Conservation (phyloP, 345 rosid species). For the thale cress (Arabidopsis thaliana) region TAIR10.1 NC_003071.7:983001-983500, state of each 20-base stretch:
- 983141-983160: constrained; percentile 57
- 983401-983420: constrained; percentile 43
- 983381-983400: constrained; percentile 43
- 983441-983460: constrained; percentile 35
- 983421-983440: constrained; percentile 33
- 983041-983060: constrained; percentile 56
- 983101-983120: constrained; percentile 46
- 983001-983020: background rate
- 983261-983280: constrained; percentile 5
- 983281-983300: background rate
- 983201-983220: constrained; percentile 71
- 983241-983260: constrained; percentile 58
- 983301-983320: background rate
- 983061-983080: constrained; percentile 68
- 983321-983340: constrained; percentile 44
- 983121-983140: constrained; percentile 56
- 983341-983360: constrained; percentile 30
- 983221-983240: constrained; percentile 71
- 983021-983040: background rate
- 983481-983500: constrained; percentile 10
- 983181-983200: constrained; percentile 63
- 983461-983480: background rate
- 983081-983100: constrained; percentile 55
- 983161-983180: constrained; percentile 66
- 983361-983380: constrained; percentile 41